These are phyloP conservation scores for Didymella keratinophila DNA, from an alignment of 2,329 filamentous ascomycete species.

Conservation along the genomic window DNA sequence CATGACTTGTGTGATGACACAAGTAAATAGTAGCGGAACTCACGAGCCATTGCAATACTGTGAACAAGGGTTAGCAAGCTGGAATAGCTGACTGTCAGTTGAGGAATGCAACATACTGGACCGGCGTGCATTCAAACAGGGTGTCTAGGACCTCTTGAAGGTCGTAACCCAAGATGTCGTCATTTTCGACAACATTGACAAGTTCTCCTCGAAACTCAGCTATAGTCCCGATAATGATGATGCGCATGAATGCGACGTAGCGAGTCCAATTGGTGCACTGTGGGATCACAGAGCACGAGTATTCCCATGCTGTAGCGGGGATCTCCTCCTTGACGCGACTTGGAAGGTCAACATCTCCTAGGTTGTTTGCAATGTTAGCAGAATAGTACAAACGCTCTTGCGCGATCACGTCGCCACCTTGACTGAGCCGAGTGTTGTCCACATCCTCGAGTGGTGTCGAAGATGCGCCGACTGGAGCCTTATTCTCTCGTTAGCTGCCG, in stretches of 20 bases:
- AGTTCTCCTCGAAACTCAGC: neutral
- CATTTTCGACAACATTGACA: neutral
- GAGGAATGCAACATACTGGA: neutral
- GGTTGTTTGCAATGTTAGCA: neutral
- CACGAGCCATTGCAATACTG: neutral
- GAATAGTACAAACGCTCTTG: neutral
- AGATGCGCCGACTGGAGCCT: no score
- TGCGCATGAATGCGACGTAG: neutral
- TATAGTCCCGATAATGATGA: neutral
- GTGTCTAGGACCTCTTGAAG: neutral
- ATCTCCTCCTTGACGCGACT: neutral
- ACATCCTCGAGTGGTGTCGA: no score
- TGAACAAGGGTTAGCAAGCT: neutral
- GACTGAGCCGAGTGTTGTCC: neutral
- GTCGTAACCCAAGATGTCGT: neutral
- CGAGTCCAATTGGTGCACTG: neutral
- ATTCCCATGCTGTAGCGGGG: neutral
- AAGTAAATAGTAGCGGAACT: neutral
- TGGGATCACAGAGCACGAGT: neutral
- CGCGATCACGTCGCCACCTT: neutral
- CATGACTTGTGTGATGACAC: neutral
- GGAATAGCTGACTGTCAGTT: neutral
- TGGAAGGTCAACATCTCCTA: neutral
- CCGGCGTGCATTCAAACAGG: neutral
- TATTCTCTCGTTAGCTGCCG: no score